Evolutionary conservation across 768 basidiomycete genomes (phyloP).

Genomic region (Sarcomyxa edulis): DNA sequence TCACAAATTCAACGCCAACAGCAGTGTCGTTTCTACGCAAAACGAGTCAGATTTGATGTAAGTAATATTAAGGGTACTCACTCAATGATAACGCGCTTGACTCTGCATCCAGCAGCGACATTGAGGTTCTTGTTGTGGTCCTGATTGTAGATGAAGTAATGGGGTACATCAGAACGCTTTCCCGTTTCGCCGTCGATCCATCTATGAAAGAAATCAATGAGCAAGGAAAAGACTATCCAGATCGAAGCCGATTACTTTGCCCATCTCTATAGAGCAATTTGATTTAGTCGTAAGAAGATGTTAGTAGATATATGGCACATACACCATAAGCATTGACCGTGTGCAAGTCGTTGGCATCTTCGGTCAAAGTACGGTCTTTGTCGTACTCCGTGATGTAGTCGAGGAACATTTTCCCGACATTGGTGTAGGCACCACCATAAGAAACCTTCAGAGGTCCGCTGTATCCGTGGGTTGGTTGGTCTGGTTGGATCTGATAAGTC

Average conservation of each 20-base stretch:
- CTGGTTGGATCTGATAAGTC: slow-evolving; percentile 25
- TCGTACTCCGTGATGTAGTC: slow-evolving; percentile 41
- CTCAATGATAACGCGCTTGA: slow-evolving; percentile 20
- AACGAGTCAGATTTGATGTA: slow-evolving; percentile 1
- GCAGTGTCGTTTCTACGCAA: slow-evolving; percentile 15
- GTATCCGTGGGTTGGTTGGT: slow-evolving; percentile 36
- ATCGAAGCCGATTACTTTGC: no score
- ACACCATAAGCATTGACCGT: no score
- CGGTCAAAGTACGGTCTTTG: slow-evolving; percentile 32
- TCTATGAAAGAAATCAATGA: neutral
- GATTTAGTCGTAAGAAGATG: no score
- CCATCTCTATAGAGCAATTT: slow-evolving; percentile 1
- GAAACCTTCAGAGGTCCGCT: slow-evolving; percentile 50
- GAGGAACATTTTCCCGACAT: slow-evolving; percentile 42
- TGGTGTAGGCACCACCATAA: slow-evolving; percentile 28
- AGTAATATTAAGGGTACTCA: slow-evolving; percentile 4
- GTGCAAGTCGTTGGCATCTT: slow-evolving; percentile 51
- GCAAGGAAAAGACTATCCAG: neutral
- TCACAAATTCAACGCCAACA: slow-evolving; percentile 11
- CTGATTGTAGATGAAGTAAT: slow-evolving; percentile 19
- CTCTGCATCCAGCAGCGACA: slow-evolving; percentile 14
- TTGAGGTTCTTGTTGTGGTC: slow-evolving; percentile 16
- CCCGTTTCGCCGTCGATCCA: slow-evolving; percentile 1
- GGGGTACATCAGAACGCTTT: slow-evolving; percentile 7
- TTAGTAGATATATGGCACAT: no score